Percentiles rank a stretch among this genome's conserved stretches.
phyloP scores from a whole-genome alignment of 768 basidiomycete species.

The Punctularia strigosozonata region DNA sequence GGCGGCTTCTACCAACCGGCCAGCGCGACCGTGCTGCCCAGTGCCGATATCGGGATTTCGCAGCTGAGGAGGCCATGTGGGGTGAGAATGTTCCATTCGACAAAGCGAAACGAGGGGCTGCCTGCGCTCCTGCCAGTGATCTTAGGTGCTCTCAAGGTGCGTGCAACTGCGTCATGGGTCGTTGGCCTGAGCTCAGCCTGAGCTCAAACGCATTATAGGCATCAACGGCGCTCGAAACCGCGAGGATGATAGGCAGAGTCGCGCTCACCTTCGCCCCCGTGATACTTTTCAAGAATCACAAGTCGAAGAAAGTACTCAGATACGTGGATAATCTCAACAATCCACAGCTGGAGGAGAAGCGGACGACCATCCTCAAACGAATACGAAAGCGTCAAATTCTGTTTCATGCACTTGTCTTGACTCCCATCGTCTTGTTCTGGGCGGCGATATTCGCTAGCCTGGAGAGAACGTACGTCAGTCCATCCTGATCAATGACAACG shows the following conservation, averaged over 20 bases:
- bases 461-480: too few species aligned
- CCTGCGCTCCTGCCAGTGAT: conserved; percentile 43
- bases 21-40: too few species aligned
- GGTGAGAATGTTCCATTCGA: conserved; percentile 35
- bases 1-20: too few species aligned
- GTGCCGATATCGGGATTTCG: too few species aligned
- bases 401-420: conserved; percentile 43
- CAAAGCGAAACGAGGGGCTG: conserved; percentile 17
- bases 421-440: conserved; percentile 54
- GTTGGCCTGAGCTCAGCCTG: conserved; percentile 4
- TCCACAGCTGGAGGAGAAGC: conserved; percentile 42
- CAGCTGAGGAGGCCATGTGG: too few species aligned
- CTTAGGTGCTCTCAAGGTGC: conserved; percentile 59
- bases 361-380: conserved; percentile 30
- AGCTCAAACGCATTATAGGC: conserved; percentile 29
- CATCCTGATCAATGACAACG: too few species aligned
- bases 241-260: conserved; percentile 57
- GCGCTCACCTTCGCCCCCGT: conserved; percentile 68
- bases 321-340: conserved; percentile 28
- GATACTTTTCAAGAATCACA: conserved; percentile 46
- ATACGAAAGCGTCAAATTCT: conserved; percentile 38
- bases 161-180: conserved; percentile 6
- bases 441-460: conserved; percentile 59
- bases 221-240: conserved; percentile 61
- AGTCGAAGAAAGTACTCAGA: conserved; percentile 37